Base-by-base conservation (phyloP, 257 asterid species). In the Gynochthodes officinalis region DNA sequence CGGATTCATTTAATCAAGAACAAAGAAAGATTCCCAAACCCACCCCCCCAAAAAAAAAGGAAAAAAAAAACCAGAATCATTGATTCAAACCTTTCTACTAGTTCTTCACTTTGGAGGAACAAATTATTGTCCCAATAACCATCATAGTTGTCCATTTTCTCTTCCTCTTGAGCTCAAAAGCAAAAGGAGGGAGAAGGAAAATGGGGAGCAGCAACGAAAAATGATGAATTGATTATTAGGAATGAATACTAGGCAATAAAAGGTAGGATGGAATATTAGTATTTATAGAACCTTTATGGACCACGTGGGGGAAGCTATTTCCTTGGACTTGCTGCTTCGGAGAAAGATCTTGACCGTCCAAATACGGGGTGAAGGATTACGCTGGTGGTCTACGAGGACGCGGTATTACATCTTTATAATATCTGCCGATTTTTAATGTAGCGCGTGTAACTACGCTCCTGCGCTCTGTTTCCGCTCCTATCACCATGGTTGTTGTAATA, bases 71-170 rank as follows among this genome's bases (percentile, higher is more conserved):
- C 8, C 19, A 5, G 37, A 40, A 27, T 62, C 64, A 18, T 2
- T 23, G 32, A 16, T 11, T 46, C 60, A 25, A 53, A 15, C 28
- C 4, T 79, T 25, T 78, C 85, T 91, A 92, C 89, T 44, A 88
- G 82, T 28, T 88, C 95, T 49, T 88, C 86, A 0, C 83, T 60
- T 55, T 73, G 90, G 46, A 88, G 76, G 76, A 89, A 83, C 84
- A 82, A 82, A 55, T 81, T 87, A 64, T 90, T 81, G 63, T 86
- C 93, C 96, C 89, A 86, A 19, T 78, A 84, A 72, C 79, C 93
- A 57, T 80, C 86, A 18, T 73, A 42, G 75, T 11, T 80, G 3
- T 87, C 93, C 93, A 88, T 85, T 25, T 18, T 71, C 50, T 39
- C 32, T 4, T 43, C 18, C 46, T 25, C 7, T 13, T 57, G 69